Evolutionary conservation across 345 rosid genomes (phyloP).

Genomic region (Eucalyptus urophylla): DNA sequence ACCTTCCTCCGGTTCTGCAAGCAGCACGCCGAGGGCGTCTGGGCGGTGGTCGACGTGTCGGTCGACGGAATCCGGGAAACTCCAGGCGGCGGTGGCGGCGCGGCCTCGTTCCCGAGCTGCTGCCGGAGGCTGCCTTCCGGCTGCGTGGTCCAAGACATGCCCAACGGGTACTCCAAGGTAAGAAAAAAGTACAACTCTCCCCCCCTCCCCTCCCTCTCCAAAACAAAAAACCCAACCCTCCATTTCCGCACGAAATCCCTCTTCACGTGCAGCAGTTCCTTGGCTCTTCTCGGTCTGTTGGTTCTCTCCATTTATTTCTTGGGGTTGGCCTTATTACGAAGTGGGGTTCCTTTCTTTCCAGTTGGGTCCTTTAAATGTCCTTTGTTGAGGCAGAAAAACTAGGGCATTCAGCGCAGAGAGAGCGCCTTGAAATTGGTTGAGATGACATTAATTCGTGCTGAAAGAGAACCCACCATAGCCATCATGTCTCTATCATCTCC

Average conservation of each 20-base stretch:
- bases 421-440: neutral
- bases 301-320: neutral
- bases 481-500: neutral
- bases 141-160: constrained; percentile 91
- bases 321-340: neutral
- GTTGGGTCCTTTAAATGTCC: neutral
- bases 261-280: neutral
- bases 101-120: constrained; percentile 29
- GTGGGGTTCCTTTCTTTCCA: neutral
- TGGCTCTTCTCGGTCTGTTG: neutral
- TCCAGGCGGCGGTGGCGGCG: constrained; percentile 35
- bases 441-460: neutral
- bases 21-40: constrained; percentile 86
- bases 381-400: constrained; percentile 7
- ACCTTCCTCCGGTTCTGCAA: constrained; percentile 86
- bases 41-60: constrained; percentile 98
- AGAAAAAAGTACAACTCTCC: neutral
- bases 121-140: constrained; percentile 96
- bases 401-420: neutral
- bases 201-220: too few species aligned
- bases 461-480: neutral
- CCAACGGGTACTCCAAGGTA: constrained; percentile 98
- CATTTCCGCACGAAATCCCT: neutral
- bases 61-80: constrained; percentile 43
- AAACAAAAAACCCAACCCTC: neutral